These are phyloP conservation scores for Mycocentrospora acerina DNA, from an alignment of 2,329 filamentous ascomycete species.

Conservation along the genomic window DNA sequence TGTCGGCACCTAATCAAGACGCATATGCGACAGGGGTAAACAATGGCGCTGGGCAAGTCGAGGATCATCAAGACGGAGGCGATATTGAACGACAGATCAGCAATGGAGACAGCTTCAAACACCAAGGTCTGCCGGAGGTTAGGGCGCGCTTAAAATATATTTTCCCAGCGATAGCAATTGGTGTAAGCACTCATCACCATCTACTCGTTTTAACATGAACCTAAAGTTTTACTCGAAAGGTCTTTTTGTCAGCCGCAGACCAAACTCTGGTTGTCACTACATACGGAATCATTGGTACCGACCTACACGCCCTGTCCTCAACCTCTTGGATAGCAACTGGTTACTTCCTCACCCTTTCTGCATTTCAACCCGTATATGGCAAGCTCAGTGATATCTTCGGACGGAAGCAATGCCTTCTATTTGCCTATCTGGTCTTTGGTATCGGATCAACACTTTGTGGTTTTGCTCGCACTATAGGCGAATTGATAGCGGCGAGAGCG, in stretches of 20 bases:
- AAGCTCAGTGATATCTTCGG: constrained; percentile 72
- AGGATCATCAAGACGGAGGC: constrained; percentile 24
- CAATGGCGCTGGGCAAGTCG: constrained; percentile 5
- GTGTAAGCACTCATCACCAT: constrained; percentile 48
- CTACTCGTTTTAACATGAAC: neutral
- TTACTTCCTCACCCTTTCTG: constrained; percentile 73
- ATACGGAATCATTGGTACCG: constrained; percentile 76
- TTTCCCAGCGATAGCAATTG: constrained; percentile 62
- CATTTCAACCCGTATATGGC: constrained; percentile 74
- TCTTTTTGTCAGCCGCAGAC: constrained; percentile 72
- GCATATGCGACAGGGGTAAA: constrained; percentile 20
- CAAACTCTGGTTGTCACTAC: constrained; percentile 76
- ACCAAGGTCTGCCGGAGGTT: constrained; percentile 52
- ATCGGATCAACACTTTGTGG: constrained; percentile 65
- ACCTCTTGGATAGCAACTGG: constrained; percentile 72
- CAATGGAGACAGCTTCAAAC: constrained; percentile 38
- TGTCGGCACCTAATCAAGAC: constrained; percentile 29
- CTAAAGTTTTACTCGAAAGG: constrained; percentile 43
- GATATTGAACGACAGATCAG: constrained; percentile 40
- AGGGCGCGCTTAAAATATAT: constrained; percentile 57
- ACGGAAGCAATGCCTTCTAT: constrained; percentile 65
- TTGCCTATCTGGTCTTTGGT: constrained; percentile 65
- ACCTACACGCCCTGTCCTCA: constrained; percentile 71
- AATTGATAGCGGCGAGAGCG: constrained; percentile 66
- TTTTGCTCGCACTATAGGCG: constrained; percentile 62